These are phyloP conservation scores for Bonia amplexicaulis DNA, from an alignment of 176 grass and related monocot genomes.

Conservation along the genomic window DNA sequence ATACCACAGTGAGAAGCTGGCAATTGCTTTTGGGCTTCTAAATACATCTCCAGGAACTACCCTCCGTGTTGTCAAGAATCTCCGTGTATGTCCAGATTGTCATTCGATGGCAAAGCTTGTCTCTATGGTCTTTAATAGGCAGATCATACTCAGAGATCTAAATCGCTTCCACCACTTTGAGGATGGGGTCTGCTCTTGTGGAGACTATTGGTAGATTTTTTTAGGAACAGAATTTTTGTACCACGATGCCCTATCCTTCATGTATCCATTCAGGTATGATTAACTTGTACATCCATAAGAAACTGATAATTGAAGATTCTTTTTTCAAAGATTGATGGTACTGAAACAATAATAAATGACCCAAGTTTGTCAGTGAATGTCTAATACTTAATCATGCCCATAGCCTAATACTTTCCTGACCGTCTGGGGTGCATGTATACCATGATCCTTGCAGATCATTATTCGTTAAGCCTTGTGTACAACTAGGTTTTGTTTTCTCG, in stretches of 20 bases:
- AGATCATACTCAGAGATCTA: constrained; percentile 74
- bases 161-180: constrained; percentile 75
- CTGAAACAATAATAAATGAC: neutral
- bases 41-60: constrained; percentile 66
- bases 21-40: constrained; percentile 65
- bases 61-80: constrained; percentile 69
- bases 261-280: constrained; percentile 29
- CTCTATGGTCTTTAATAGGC: constrained; percentile 57
- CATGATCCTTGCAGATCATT: neutral
- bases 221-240: neutral
- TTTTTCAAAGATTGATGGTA: neutral
- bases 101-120: constrained; percentile 70
- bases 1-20: constrained; percentile 77
- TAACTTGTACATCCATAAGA: constrained; percentile 28
- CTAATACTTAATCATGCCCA: neutral
- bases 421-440: neutral
- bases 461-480: neutral
- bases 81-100: constrained; percentile 65
- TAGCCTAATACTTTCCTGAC: neutral
- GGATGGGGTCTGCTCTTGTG: constrained; percentile 59
- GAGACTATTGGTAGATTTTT: constrained; percentile 61
- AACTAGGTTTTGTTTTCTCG: neutral
- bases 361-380: neutral
- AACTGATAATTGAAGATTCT: neutral
- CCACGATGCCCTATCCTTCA: neutral